These are phyloP conservation scores for Pulicaria dysenterica DNA, from an alignment of 129 eudicot genomes.

Conservation along the genomic window DNA sequence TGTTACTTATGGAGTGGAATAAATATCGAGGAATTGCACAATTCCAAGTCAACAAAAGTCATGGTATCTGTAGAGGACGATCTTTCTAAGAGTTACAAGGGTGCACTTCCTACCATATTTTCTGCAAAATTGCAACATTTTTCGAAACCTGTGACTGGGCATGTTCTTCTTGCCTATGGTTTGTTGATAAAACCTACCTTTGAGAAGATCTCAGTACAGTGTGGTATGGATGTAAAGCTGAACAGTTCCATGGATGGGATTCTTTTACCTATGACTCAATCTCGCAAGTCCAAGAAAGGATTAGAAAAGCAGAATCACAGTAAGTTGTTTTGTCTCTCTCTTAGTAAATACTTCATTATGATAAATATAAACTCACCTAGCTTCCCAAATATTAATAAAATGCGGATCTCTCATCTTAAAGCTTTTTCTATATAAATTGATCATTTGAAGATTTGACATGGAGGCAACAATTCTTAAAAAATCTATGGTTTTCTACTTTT, in stretches of 20 bases:
- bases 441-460: too few species aligned
- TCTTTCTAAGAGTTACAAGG: conserved; percentile 46
- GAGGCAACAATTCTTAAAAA: too few species aligned
- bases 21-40: conserved; percentile 56
- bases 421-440: too few species aligned
- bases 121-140: conserved; percentile 69
- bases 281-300: conserved; percentile 62
- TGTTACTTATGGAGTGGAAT: conserved; percentile 81
- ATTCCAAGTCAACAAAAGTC: conserved; percentile 68
- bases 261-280: conserved; percentile 63
- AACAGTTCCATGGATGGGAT: conserved; percentile 66
- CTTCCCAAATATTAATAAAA: too few species aligned
- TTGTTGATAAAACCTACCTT: conserved; percentile 75
- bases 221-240: conserved; percentile 65
- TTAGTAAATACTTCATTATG: too few species aligned
- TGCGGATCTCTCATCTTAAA: too few species aligned
- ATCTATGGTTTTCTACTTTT: too few species aligned
- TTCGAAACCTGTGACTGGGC: conserved; percentile 45
- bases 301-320: conserved; percentile 50
- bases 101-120: conserved; percentile 59
- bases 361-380: too few species aligned
- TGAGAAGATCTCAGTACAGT: conserved; percentile 66
- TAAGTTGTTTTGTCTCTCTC: conserved; percentile 28
- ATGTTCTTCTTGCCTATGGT: conserved; percentile 80
- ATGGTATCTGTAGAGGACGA: conserved; percentile 44